A percentile compares a stretch with the other conserved stretches of the same genome.
Conservation (phyloP, 768 basidiomycete genomes). For the Panaeolus cyanescens region DNA sequence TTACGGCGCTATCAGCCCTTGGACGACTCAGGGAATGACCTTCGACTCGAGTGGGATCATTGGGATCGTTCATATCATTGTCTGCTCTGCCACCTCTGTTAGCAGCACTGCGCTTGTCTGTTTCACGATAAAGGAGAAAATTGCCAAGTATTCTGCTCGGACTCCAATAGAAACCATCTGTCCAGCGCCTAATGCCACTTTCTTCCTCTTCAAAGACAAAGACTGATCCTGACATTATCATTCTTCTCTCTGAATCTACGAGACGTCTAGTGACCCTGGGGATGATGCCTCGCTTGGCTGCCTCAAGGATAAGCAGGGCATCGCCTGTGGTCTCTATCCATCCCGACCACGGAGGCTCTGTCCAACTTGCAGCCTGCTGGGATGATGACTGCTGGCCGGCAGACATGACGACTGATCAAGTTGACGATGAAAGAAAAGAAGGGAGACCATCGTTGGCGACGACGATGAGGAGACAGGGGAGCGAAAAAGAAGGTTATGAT, state of each 20-base stretch:
- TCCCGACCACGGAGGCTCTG: constrained; percentile 89
- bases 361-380: constrained; percentile 52
- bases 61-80: constrained; percentile 35
- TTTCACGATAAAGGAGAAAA: constrained; percentile 94
- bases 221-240: constrained; percentile 92
- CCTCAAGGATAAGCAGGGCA: constrained; percentile 95
- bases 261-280: constrained; percentile 91
- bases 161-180: constrained; percentile 96
- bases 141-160: constrained; percentile 92
- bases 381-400: constrained; percentile 31
- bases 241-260: constrained; percentile 88
- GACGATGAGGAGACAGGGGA: constrained; percentile 25
- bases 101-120: constrained; percentile 77
- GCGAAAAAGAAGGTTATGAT: constrained; percentile 31
- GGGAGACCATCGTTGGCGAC: constrained; percentile 24
- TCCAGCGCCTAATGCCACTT: constrained; percentile 97
- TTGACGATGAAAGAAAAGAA: constrained; percentile 25
- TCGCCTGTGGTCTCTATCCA: constrained; percentile 96
- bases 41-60: constrained; percentile 31
- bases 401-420: constrained; percentile 36
- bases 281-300: constrained; percentile 85
- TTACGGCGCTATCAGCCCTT: constrained; percentile 46
- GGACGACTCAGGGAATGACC: constrained; percentile 64
- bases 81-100: constrained; percentile 54
- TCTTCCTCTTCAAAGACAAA: constrained; percentile 98